Evolutionary conservation across 495 filamentous ascomycete species (phyloP), one percentile per base, ranked within the genome.

Genomic region (Talaromyces ruber): DNA sequence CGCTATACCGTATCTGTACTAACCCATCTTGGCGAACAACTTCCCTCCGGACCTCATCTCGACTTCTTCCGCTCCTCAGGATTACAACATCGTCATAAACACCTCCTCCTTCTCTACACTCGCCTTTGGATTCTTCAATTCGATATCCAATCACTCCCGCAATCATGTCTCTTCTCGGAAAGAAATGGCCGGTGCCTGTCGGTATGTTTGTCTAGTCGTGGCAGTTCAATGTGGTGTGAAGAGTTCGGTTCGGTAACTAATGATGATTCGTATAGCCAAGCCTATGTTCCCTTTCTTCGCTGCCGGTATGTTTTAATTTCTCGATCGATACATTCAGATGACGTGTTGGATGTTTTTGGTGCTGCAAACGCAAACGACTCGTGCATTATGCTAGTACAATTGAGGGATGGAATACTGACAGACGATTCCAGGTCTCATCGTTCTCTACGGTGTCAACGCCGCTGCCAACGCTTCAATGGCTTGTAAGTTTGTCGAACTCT

Each of bases 231-330:
- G 59, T 9, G 5, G 58, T 61, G 45, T 37, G n/a, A 50, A 54
- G 43, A 12, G 37, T 39, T 24, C n/a, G n/a, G n/a, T n/a, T 58
- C 29, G 56, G 25, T 58, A 24, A 74, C 72, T 76, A 63, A 75
- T 71, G 54, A 28, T 67, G 63, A 70, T 65, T 61, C 57, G 61
- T 63, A 78, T 74, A 98, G 93, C 89, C 79, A 78, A 82, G 80
- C 92, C 93, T 65, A 84, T 95, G 85, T 86, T 83, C 70, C 93
- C 93, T 60, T 98, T 97, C 86, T 95, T 88, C 82, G 79, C 83
- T 79, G 93, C 93, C 72, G 92, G 93, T 98, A 93, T 72, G 92
- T 67, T 14, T 63, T 63, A 37, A 37, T 62, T n/a, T 21, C 34
- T 60, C 18, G 21, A 54, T 61, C 26, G 34, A 24, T 25, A 26